Evolutionary conservation across 306 rosid species (phyloP), one percentile per base, ranked within the genome.

Genomic region (Elaeagnus macrophylla): DNA sequence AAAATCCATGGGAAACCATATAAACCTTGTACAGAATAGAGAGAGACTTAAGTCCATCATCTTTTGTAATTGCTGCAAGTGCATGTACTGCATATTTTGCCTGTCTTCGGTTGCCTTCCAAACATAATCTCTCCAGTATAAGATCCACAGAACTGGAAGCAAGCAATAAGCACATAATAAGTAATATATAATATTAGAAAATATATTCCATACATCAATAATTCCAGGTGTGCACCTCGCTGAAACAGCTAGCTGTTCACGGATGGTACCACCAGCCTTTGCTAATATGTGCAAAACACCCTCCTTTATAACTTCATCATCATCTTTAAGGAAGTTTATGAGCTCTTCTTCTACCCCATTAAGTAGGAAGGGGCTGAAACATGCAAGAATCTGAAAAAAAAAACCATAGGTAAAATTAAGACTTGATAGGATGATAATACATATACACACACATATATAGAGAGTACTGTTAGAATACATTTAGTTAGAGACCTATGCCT

Each of bases 11-110:
- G n/a, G n/a, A n/a, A n/a, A n/a, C n/a, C n/a, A n/a, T n/a, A n/a
- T 54, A 64, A 72, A 93, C 99, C 99, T 93, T 93, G 77, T 88
- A 93, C 40, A 93, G 67, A 71, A 93, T 95, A 75, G 99, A 93
- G 43, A 93, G 99, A 60, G 90, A 81, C 66, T 82, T 87, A 56
- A 87, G 94, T 57, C 96, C 95, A 59, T 93, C 95, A 51, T 93
- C 99, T 82, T 81, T 93, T 65, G 99, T 87, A 62, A 93, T 93
- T 12, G 96, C 85, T 58, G 95, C 96, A 45, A 93, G 79, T 38
- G 99, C 96, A 73, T 87, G 86, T 46, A 93, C 96, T 67, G 99
- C 99, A 77, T 84, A 68, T 69, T 93, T 93, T 54, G 96, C 99
- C 77, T 87, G 99, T 65, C 87, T 79, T 52, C 96, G 80, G 74